Base-by-base conservation (phyloP, 805 yeast genomes). In the Yarrowia bubula region DNA sequence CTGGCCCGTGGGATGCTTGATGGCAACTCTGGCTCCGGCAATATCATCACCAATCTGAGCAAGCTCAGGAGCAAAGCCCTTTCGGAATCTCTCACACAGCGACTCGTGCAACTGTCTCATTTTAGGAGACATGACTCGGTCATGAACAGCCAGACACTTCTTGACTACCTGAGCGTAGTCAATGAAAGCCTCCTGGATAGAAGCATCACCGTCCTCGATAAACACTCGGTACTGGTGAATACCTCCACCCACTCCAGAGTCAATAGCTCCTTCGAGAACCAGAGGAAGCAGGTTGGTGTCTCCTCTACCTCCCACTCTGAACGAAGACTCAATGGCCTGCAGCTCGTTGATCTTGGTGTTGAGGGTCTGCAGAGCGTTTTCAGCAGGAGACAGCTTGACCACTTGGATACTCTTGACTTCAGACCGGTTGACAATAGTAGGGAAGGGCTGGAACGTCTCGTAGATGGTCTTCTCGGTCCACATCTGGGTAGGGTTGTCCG, bases 201-300 rank as follows among this genome's bases (percentile, higher is more conserved):
- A 67, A 72, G 77, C 73, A 14, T 61, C 58, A 10, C 69, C 69
- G 51, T 80, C 81, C 41, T 74, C 75, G 72, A 89, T 84, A 73
- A 91, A 90, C 1, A 83, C 83, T 65, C 92, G 81, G 75, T 89
- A 91, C 72, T 88, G 91, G 1, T 90, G 89, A 68, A 91, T 89
- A 66, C 97, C 97, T 39, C 97, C 97, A 73, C 91, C 91, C 6
- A 91, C 93, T 3, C 97, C 97, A 0, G 97, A 85, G 73, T 90
- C 96, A 64, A 92, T 92, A 0, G 97, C 89, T 47, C 97, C 97
- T 8, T 75, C 70, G 6, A 74, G 66, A 3, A 69, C 69, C 65
- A 74, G 68, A 43, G 73, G 71, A 44, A 74, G 69, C 48, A 46
- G 42, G 41, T 65, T 68, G 51, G 51, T 22, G 35, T 58, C 64